Percentiles rank a stretch among this genome's conserved stretches.
Evolutionary conservation across 2,329 filamentous ascomycete species (phyloP).

Genomic region (Colletotrichum sidae): DNA sequence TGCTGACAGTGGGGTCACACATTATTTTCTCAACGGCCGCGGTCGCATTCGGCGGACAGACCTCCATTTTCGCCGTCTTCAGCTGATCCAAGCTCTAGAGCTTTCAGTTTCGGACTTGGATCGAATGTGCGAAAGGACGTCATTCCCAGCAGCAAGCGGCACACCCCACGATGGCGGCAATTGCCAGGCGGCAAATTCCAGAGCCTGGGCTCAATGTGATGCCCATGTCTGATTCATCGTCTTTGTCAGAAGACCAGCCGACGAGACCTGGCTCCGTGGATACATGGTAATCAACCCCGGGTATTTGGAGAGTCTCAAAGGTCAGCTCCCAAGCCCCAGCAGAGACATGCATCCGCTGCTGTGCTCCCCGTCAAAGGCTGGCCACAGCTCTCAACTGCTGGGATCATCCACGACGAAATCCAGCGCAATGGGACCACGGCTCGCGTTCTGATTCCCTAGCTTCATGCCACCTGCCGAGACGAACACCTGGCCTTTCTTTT

Average conservation of each 20-base stretch:
- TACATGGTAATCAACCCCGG: background rate
- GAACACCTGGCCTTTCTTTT: background rate
- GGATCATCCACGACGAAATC: background rate
- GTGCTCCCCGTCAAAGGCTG: constrained; percentile 19
- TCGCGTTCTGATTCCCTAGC: constrained; percentile 1
- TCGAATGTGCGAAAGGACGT: background rate
- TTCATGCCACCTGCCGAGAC: constrained; percentile 21
- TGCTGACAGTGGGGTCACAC: background rate
- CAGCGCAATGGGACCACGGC: constrained; percentile 6
- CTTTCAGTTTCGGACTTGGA: background rate
- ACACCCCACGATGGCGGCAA: background rate
- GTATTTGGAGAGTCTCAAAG: background rate
- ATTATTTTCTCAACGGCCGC: constrained; percentile 11
- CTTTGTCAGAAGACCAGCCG: background rate
- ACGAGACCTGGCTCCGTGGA: background rate
- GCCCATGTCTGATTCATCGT: background rate
- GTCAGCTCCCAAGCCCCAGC: background rate
- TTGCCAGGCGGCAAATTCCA: background rate
- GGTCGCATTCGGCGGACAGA: constrained; percentile 23
- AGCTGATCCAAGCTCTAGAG: background rate
- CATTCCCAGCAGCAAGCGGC: background rate
- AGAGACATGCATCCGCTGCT: background rate
- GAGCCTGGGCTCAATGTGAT: background rate
- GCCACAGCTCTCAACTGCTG: background rate
- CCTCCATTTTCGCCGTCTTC: constrained; percentile 19